phyloP scores from a whole-genome alignment of 306 rosid genomes.

The Sesbania bispinosa region DNA sequence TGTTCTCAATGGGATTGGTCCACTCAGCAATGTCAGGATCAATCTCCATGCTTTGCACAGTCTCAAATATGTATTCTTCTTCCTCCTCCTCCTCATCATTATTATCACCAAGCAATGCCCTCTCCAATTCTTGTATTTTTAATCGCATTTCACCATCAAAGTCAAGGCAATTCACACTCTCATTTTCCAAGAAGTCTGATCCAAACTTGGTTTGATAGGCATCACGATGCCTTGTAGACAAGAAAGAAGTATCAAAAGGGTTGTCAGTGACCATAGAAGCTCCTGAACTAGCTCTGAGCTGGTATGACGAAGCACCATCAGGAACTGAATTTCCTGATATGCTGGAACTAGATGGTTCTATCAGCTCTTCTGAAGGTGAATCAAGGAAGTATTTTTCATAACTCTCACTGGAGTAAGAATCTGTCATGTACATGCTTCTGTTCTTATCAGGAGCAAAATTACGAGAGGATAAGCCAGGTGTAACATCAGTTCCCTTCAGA shows the following conservation, averaged over 20 bases:
- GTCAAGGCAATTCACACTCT: slow-evolving; percentile 49
- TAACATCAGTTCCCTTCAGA: slow-evolving; percentile 52
- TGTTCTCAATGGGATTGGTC: slow-evolving; percentile 47
- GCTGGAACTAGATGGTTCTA: slow-evolving; percentile 55
- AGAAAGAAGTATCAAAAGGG: slow-evolving; percentile 37
- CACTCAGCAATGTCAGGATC: slow-evolving; percentile 53
- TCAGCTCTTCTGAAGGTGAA: slow-evolving; percentile 63
- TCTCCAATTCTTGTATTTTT: slow-evolving; percentile 86
- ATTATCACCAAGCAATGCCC: slow-evolving; percentile 67
- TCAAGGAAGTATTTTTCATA: slow-evolving; percentile 77
- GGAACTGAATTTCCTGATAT: slow-evolving; percentile 53
- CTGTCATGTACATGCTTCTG: slow-evolving; percentile 44
- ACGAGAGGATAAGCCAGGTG: slow-evolving; percentile 53
- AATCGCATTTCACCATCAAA: slow-evolving; percentile 67
- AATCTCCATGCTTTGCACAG: slow-evolving; percentile 72
- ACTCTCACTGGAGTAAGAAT: slow-evolving; percentile 63
- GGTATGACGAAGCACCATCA: slow-evolving; percentile 37
- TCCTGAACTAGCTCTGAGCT: slow-evolving; percentile 38
- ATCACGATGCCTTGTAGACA: slow-evolving; percentile 34
- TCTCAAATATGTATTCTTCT: slow-evolving; percentile 44
- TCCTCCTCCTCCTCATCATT: slow-evolving; percentile 62
- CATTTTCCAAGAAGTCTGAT: slow-evolving; percentile 54
- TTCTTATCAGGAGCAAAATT: slow-evolving; percentile 52
- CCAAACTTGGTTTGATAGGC: slow-evolving; percentile 42
- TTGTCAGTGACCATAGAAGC: slow-evolving; percentile 34